phyloP scores from a whole-genome alignment of 257 asterid genomes.

The Penstemon davidsonii region DNA sequence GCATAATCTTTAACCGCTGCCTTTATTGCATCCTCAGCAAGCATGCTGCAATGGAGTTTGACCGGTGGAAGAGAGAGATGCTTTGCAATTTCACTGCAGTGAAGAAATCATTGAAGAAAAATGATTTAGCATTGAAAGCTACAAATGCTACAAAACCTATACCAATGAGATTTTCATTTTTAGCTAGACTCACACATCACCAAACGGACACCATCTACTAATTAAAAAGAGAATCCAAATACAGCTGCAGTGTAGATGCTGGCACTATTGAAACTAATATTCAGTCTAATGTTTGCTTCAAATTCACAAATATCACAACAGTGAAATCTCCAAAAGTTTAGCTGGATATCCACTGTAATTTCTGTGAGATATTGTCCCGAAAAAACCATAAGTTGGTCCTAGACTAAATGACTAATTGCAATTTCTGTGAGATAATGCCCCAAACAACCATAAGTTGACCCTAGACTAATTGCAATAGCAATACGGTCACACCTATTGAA shows the following conservation, averaged over 20 bases:
- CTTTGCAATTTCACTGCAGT: slow-evolving; percentile 83
- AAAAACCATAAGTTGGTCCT: too few species aligned
- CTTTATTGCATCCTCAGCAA: slow-evolving; percentile 95
- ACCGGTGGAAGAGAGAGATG: slow-evolving; percentile 97
- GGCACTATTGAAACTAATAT: neutral
- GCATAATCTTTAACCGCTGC: slow-evolving; percentile 87
- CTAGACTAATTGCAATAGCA: too few species aligned
- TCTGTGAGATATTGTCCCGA: too few species aligned
- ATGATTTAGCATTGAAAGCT: neutral
- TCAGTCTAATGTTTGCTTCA: neutral
- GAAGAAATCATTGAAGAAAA: neutral
- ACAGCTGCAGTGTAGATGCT: neutral
- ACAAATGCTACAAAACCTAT: neutral
- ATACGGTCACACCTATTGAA: too few species aligned
- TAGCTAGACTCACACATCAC: neutral
- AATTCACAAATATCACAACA: neutral
- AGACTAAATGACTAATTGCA: too few species aligned
- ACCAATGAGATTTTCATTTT: neutral
- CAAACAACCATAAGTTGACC: too few species aligned
- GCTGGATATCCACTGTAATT: too few species aligned
- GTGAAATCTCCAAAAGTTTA: too few species aligned
- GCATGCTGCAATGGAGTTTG: slow-evolving; percentile 97
- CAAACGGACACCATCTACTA: neutral
- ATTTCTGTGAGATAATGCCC: too few species aligned
- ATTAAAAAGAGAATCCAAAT: neutral